Conservation (phyloP, 2,329 filamentous ascomycete species). For the Sporothrix pseudoabietina region DNA sequence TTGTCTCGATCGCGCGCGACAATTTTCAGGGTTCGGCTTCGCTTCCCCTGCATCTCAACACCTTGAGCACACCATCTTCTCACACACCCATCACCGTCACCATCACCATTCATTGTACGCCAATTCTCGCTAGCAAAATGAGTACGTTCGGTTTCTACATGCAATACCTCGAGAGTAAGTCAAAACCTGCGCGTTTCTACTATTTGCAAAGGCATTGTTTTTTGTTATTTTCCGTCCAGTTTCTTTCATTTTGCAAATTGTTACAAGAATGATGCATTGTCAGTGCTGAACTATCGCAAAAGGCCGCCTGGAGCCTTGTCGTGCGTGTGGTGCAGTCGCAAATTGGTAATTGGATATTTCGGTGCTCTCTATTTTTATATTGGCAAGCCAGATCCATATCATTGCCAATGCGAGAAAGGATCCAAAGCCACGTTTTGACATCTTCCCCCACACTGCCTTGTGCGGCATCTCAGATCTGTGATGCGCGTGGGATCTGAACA, state of each 20-base stretch:
- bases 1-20: neutral
- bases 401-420: neutral
- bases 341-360: neutral
- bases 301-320: neutral
- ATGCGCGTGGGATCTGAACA: slow-evolving; percentile 15
- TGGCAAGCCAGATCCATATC: neutral
- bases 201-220: neutral
- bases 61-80: neutral
- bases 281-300: neutral
- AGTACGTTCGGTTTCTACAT: slow-evolving; percentile 64
- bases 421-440: neutral
- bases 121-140: slow-evolving; percentile 48
- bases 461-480: slow-evolving; percentile 27
- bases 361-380: too few relatives aligned
- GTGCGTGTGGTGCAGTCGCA: neutral
- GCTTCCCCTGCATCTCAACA: neutral
- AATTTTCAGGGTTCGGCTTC: neutral
- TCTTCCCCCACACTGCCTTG: slow-evolving; percentile 1
- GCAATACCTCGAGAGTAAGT: slow-evolving; percentile 76
- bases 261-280: neutral
- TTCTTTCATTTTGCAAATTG: slow-evolving; percentile 23
- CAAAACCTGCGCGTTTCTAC: neutral
- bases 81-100: neutral
- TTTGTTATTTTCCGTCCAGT: too few relatives aligned
- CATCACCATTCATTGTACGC: slow-evolving; percentile 38